Base-by-base conservation (phyloP, 2,329 filamentous ascomycete genomes). In the Colletotrichum acutatum region DNA sequence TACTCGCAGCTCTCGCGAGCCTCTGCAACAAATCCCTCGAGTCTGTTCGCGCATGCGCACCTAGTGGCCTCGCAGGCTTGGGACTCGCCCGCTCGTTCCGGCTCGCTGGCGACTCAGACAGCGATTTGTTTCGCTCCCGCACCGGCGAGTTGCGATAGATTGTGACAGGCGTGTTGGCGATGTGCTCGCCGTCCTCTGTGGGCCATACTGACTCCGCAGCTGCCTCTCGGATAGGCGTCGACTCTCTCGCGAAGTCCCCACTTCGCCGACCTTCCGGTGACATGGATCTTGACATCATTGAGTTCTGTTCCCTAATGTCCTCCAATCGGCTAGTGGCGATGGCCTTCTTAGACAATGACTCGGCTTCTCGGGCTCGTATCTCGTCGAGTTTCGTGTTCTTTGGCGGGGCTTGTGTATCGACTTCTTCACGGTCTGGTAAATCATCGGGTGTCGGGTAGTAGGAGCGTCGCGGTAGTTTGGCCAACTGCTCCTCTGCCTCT, bases 251-350 rank as follows among this genome's bases (percentile, higher is more conserved):
- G n/a, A 72, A 74, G 56, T 81, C 81, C 14, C 67, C 79, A 68
- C 77, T 80, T 4, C 79, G 76, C 58, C 77, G 78, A 14, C 76
- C 68, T 60, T 86, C 84, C 16, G 86, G 84, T 0, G 85, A 87
- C 7, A 83, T 78, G 11, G 85, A 85, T 61, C 83, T 80, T 8
- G 84, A 34, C 32, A 34, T 83, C 74, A 83, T 81, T 46, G 85
- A 83, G 76, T 90, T 89, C 69, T 80, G 82, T 66, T 88, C 86
- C 52, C 85, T 83, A 67, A 89, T 89, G 78, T 89, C 88, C 42
- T 86, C 87, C 3, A 90, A 79, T 37, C 84, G 83, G 66, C 86
- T 85, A 7, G 84, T 83, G n/a, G 88, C 85, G 19, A 88, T 78
- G 1, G 84, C 84, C 64, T 85, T 83, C 68, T 80, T 86, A 5